Percentiles rank a stretch among this genome's conserved stretches.
These are phyloP conservation scores for Albatrellus ellisii DNA, from an alignment of 768 basidiomycete genomes.

Conservation along the genomic window DNA sequence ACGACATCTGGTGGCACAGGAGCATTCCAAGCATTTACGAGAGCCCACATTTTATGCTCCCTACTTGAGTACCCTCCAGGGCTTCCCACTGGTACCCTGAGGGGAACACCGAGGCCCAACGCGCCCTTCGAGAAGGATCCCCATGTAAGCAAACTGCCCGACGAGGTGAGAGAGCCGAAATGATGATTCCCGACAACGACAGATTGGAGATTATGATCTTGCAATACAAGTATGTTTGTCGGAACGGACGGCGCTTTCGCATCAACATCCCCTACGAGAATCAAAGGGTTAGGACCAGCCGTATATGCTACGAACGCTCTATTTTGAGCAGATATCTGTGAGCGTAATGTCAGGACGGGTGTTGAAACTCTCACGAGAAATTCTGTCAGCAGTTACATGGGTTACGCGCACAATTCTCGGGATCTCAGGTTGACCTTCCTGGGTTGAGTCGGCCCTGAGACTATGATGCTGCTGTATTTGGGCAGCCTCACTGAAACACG, in stretches of 20 bases:
- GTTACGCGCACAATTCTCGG: slow-evolving; percentile 51
- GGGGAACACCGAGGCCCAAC: slow-evolving; percentile 75
- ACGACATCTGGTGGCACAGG: slow-evolving; percentile 28
- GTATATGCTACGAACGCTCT: slow-evolving; percentile 74
- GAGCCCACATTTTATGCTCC: slow-evolving; percentile 19
- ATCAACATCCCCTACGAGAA: slow-evolving; percentile 51
- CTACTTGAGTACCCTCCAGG: slow-evolving; percentile 47
- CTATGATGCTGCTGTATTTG: slow-evolving; percentile 32
- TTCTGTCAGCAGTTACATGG: too few relatives aligned
- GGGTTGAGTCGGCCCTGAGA: slow-evolving; percentile 30
- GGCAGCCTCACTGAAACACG: slow-evolving; percentile 54
- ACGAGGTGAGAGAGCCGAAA: slow-evolving; percentile 67
- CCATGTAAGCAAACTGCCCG: slow-evolving; percentile 74
- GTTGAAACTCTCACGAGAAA: neutral
- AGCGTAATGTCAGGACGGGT: slow-evolving; percentile 5
- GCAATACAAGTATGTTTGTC: slow-evolving; percentile 61
- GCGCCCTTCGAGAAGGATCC: slow-evolving; percentile 68
- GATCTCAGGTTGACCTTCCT: slow-evolving; percentile 17
- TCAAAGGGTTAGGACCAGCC: slow-evolving; percentile 49
- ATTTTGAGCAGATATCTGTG: slow-evolving; percentile 77
- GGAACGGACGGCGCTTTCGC: slow-evolving; percentile 26
- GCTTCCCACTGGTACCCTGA: slow-evolving; percentile 31
- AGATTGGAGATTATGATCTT: slow-evolving; percentile 69
- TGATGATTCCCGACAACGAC: slow-evolving; percentile 92
- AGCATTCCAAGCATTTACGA: slow-evolving; percentile 4